Evolutionary conservation across 2,329 filamentous ascomycete genomes (phyloP).

Genomic region (Fusarium fracticaudum): DNA sequence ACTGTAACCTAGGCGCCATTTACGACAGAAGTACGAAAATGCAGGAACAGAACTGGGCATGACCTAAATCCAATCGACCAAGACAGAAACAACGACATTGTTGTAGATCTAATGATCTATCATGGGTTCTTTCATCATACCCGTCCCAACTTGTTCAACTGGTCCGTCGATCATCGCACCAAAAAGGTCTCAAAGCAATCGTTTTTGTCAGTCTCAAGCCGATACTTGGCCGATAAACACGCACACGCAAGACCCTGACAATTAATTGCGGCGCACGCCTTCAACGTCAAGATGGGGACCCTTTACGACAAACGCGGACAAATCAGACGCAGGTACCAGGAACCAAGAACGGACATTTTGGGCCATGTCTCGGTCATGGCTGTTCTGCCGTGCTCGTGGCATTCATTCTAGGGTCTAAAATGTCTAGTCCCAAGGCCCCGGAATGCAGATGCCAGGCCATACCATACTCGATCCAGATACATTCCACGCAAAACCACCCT

Average conservation of each 20-base stretch:
- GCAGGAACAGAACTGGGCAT: background rate
- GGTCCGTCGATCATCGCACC: background rate
- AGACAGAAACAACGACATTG: background rate
- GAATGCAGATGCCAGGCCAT: conserved; percentile 25
- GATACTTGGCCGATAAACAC: background rate
- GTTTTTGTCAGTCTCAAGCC: background rate
- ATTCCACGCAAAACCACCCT: conserved; percentile 27
- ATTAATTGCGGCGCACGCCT: background rate
- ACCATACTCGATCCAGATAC: conserved; percentile 23
- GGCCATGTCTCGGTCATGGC: conserved; percentile 5
- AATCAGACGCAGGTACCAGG: conserved; percentile 32
- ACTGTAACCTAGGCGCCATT: background rate
- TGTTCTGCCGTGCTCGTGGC: conserved; percentile 13
- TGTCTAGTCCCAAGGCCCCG: conserved; percentile 12
- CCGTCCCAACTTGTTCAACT: background rate
- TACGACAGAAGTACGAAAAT: background rate
- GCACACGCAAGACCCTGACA: conserved; percentile 9
- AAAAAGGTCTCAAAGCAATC: background rate
- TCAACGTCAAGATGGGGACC: conserved; percentile 9
- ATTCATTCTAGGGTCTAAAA: background rate
- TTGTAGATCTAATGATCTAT: conserved; percentile 14
- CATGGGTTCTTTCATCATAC: conserved; percentile 1
- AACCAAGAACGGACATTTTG: conserved; percentile 13
- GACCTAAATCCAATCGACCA: background rate
- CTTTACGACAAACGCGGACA: background rate